Percentiles rank a stretch among this genome's conserved stretches.
phyloP scores from a whole-genome alignment of 345 rosid genomes.

The Citropsis articulata region DNA sequence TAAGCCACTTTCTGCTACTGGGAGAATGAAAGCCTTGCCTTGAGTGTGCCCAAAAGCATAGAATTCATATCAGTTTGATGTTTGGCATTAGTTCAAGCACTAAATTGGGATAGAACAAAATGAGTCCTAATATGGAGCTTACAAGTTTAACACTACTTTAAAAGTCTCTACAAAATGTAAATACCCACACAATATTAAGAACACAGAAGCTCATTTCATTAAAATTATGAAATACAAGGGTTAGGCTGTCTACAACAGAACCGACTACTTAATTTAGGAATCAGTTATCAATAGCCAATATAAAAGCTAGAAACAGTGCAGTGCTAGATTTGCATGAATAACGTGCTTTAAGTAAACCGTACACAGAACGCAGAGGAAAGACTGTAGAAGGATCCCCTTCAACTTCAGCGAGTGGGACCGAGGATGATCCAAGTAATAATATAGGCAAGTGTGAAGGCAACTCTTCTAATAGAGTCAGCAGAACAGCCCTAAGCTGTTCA shows the following conservation, averaged over 20 bases:
- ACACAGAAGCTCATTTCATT: not conserved
- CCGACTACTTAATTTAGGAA: not conserved
- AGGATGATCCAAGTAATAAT: slow-evolving; percentile 77
- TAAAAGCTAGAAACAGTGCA: not conserved
- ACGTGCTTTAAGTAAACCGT: slow-evolving; percentile 34
- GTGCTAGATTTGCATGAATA: slow-evolving; percentile 9
- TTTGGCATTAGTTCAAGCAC: not conserved
- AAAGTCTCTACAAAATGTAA: not conserved
- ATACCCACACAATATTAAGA: not conserved
- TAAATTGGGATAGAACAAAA: not conserved
- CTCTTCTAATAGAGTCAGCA: slow-evolving; percentile 88
- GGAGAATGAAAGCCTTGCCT: not conserved
- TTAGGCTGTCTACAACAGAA: not conserved
- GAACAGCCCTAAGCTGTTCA: slow-evolving; percentile 92
- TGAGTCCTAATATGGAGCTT: not conserved
- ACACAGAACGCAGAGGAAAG: slow-evolving; percentile 74
- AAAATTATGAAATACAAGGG: not conserved
- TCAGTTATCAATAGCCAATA: not conserved
- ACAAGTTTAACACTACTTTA: not conserved
- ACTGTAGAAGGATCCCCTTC: slow-evolving; percentile 51
- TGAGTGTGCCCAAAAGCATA: not conserved
- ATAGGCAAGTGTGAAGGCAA: slow-evolving; percentile 84
- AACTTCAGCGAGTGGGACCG: slow-evolving; percentile 46
- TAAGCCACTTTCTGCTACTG: not conserved
- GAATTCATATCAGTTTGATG: not conserved